Conservation (phyloP, 495 filamentous ascomycete species). For the Podospora conica region DNA sequence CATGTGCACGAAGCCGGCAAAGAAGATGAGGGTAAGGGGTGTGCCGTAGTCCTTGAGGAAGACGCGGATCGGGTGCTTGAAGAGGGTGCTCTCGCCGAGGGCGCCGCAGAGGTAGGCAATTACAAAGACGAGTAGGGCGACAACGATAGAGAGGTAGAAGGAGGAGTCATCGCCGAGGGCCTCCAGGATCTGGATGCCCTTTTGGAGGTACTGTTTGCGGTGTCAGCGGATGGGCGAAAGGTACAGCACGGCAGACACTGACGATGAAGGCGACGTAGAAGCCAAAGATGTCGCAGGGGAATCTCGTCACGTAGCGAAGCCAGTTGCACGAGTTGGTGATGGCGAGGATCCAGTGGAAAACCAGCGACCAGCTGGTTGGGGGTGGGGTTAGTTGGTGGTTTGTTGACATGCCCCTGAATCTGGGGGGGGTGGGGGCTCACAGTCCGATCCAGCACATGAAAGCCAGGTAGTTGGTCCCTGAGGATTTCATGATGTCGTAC, state of each 20-base stretch:
- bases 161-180: conserved; percentile 47
- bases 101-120: conserved; percentile 64
- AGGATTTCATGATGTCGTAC: conserved; percentile 69
- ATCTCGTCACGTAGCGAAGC: conserved; percentile 73
- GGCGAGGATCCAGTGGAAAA: conserved; percentile 75
- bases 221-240: not conserved
- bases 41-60: conserved; percentile 83
- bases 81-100: conserved; percentile 62
- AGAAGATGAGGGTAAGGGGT: conserved; percentile 77
- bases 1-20: conserved; percentile 80
- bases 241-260: not conserved
- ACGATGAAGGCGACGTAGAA: conserved; percentile 78
- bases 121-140: conserved; percentile 66
- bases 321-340: conserved; percentile 76
- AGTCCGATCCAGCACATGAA: conserved; percentile 86
- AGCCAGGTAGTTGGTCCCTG: conserved; percentile 63
- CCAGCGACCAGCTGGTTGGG: conserved; percentile 57
- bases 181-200: conserved; percentile 73
- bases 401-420: not conserved
- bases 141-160: conserved; percentile 69
- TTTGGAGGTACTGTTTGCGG: conserved; percentile 56
- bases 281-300: conserved; percentile 82
- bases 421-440: conserved; percentile 33
- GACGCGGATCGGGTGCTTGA: conserved; percentile 63
- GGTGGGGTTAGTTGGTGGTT: not conserved